Conservation (phyloP, 202 grass and related monocot genomes). For the Dendrocalamus latiflorus region DNA sequence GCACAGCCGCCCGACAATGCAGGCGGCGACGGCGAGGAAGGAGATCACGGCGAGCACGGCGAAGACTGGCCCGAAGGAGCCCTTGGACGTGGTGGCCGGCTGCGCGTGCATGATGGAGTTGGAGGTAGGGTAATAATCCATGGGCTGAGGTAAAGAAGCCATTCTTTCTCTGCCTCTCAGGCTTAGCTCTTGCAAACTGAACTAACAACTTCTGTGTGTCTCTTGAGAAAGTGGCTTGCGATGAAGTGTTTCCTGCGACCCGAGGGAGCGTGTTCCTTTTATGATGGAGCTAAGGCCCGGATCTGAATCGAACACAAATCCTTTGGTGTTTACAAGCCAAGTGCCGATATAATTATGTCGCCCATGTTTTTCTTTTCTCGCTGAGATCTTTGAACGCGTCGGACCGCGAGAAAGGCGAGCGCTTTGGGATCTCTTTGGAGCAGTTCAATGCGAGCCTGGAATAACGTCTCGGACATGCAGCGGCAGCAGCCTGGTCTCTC, state of each 20-base stretch:
- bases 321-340: constrained; percentile 18
- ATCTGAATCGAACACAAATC: constrained; percentile 28
- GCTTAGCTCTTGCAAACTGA: constrained; percentile 21
- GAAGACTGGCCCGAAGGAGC: constrained; percentile 86
- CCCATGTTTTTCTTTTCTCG: constrained; percentile 17
- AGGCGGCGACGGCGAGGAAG: constrained; percentile 63
- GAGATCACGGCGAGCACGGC: too few species aligned
- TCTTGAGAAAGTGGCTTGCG: constrained; percentile 11
- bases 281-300: constrained; percentile 43
- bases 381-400: constrained; percentile 78
- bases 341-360: constrained; percentile 38
- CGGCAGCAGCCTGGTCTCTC: background rate
- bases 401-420: constrained; percentile 65
- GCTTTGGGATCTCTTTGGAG: constrained; percentile 69
- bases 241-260: constrained; percentile 28
- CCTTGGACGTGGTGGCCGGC: constrained; percentile 41
- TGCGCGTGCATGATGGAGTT: constrained; percentile 45
- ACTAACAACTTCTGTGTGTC: background rate
- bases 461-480: background rate
- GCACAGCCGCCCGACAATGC: constrained; percentile 65
- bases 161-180: constrained; percentile 20
- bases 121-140: constrained; percentile 55
- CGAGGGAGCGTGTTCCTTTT: constrained; percentile 53
- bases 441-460: constrained; percentile 44
- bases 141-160: constrained; percentile 63